These are phyloP conservation scores for Phytophthora brassicae DNA, from an alignment of 352 stramenopile genomes.

Conservation along the genomic window DNA sequence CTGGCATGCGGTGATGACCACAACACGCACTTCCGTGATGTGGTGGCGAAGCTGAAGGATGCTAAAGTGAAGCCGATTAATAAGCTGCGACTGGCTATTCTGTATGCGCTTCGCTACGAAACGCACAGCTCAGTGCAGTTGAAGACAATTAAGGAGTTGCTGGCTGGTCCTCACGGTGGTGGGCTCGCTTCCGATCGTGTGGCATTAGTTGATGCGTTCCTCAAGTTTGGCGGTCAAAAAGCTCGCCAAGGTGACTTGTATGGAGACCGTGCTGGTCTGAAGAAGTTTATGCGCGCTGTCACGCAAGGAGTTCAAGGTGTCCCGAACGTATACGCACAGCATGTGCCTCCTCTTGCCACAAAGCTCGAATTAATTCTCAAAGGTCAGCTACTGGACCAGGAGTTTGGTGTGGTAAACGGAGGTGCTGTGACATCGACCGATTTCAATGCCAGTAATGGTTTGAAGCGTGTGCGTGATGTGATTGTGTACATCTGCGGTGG, in stretches of 20 bases:
- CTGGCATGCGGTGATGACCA: conserved; percentile 87
- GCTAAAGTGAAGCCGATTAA: conserved; percentile 93
- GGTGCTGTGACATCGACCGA: conserved; percentile 27
- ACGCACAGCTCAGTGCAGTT: conserved; percentile 81
- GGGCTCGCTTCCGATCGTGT: conserved; percentile 53
- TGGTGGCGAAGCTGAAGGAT: conserved; percentile 83
- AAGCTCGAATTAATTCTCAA: conserved; percentile 89
- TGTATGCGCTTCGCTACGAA: conserved; percentile 99
- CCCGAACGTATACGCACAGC: conserved; percentile 98
- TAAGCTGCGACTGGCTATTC: conserved; percentile 97
- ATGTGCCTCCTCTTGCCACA: conserved; percentile 95
- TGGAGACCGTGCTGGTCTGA: conserved; percentile 73
- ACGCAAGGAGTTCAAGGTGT: conserved; percentile 95
- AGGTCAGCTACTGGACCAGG: conserved; percentile 70
- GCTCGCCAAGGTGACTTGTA: conserved; percentile 76
- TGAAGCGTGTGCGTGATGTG: conserved; percentile 95
- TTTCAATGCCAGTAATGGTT: conserved; percentile 90
- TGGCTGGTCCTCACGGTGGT: conserved; percentile 35
- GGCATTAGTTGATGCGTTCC: conserved; percentile 58
- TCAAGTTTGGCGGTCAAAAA: conserved; percentile 73
- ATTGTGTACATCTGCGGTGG: conserved; percentile 99
- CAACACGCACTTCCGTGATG: conserved; percentile 80
- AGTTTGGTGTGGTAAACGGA: conserved; percentile 97
- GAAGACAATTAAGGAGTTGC: conserved; percentile 79
- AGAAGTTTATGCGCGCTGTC: conserved; percentile 90